phyloP scores from a whole-genome alignment of 805 yeast genomes.

The Saturnispora hagleri region DNA sequence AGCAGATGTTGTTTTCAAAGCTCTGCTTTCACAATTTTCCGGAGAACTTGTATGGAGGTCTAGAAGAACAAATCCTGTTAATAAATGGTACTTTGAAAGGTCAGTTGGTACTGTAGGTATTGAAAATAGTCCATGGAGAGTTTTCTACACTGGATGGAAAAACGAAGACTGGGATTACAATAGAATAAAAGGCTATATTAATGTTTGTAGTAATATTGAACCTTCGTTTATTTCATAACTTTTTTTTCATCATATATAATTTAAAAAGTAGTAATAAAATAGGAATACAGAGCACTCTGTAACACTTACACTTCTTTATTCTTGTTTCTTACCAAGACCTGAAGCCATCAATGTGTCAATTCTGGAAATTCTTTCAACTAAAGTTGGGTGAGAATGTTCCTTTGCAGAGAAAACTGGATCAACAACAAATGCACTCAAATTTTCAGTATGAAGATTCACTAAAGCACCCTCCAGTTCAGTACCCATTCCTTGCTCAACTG shows the following conservation, averaged over 20 bases:
- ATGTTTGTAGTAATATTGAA: conserved; percentile 46
- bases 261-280: neutral
- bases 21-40: conserved; percentile 59
- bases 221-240: conserved; percentile 37
- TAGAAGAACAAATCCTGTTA: conserved; percentile 76
- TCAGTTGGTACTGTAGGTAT: conserved; percentile 59
- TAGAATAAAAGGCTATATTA: conserved; percentile 38
- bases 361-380: conserved; percentile 81
- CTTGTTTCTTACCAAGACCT: neutral
- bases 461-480: conserved; percentile 61
- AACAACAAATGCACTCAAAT: conserved; percentile 78
- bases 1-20: conserved; percentile 87
- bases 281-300: neutral
- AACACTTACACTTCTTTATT: neutral
- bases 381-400: conserved; percentile 84
- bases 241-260: neutral
- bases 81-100: conserved; percentile 95
- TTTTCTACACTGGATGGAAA: conserved; percentile 34
- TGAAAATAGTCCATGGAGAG: conserved; percentile 29
- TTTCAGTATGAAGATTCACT: conserved; percentile 68
- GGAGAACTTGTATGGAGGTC: conserved; percentile 86
- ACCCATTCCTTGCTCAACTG: conserved; percentile 65
- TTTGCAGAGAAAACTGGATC: conserved; percentile 86
- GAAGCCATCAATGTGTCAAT: conserved; percentile 34
- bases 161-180: conserved; percentile 19